A percentile compares a stretch with the other conserved stretches of the same genome.
These are phyloP conservation scores for Yamagishiella unicocca DNA, from an alignment of 139 green algal species.

Conservation along the genomic window DNA sequence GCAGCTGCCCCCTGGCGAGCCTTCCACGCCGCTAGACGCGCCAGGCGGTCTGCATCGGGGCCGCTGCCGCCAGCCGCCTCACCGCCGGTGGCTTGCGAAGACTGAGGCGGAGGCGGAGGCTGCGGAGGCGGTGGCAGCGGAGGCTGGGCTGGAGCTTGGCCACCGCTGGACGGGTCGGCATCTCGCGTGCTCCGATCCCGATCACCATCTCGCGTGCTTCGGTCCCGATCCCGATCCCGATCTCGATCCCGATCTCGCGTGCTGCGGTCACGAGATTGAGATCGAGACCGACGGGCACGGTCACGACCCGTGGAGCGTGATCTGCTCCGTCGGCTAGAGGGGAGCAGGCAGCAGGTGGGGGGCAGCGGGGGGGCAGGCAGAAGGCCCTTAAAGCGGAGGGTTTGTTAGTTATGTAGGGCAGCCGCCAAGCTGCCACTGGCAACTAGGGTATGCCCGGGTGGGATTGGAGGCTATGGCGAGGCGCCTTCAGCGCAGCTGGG, in stretches of 20 bases:
- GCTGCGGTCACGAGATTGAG: neutral
- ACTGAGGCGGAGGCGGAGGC: neutral
- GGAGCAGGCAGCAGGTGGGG: neutral
- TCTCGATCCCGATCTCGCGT: neutral
- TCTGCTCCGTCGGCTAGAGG: neutral
- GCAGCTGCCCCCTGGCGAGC: constrained; percentile 14
- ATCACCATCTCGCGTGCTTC: constrained; percentile 34
- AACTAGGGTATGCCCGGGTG: no score
- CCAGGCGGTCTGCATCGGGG: constrained; percentile 44
- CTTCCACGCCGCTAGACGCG: constrained; percentile 59
- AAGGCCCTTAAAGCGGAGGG: no score
- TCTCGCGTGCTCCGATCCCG: neutral
- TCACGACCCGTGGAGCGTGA: neutral
- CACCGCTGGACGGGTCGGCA: neutral
- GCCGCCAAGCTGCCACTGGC: no score
- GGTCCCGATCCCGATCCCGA: constrained; percentile 16
- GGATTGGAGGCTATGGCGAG: no score
- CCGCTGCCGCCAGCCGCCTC: neutral
- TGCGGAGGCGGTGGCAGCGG: neutral
- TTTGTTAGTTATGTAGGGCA: no score
- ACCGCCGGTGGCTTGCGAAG: neutral
- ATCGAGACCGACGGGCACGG: constrained; percentile 21
- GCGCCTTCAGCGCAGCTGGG: no score
- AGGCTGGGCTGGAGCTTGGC: neutral
- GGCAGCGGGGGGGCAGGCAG: neutral